These are phyloP conservation scores for Nigrospora osmanthi DNA, from an alignment of 2,329 filamentous ascomycete species.

Conservation along the genomic window DNA sequence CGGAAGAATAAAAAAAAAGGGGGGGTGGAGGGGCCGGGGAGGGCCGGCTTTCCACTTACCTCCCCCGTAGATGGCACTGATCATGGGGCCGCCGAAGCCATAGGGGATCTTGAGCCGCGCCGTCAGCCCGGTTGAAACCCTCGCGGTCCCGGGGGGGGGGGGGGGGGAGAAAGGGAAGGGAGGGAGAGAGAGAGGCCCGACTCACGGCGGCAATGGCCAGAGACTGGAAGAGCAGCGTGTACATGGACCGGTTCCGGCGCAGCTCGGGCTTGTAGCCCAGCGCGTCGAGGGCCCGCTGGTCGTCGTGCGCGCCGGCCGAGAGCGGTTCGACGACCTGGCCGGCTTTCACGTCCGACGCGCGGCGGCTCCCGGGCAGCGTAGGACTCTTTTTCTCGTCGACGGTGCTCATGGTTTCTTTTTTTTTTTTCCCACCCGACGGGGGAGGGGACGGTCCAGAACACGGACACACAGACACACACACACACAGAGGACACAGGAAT, in stretches of 20 bases:
- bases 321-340: neutral
- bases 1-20: no score
- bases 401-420: neutral
- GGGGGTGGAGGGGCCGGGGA: neutral
- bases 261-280: constrained; percentile 53
- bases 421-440: no score
- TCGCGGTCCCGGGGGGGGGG: no score
- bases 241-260: constrained; percentile 48
- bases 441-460: no score
- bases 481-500: no score
- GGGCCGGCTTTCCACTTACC: constrained; percentile 12
- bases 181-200: no score
- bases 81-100: constrained; percentile 31
- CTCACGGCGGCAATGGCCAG: constrained; percentile 48
- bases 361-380: neutral
- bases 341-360: neutral
- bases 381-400: neutral
- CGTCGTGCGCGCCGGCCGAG: neutral
- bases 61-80: constrained; percentile 28
- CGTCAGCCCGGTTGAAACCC: no score
- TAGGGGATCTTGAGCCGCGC: constrained; percentile 37
- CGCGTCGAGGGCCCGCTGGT: constrained; percentile 15
- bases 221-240: constrained; percentile 53
- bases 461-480: no score
- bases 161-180: no score